Conservation (phyloP, 2,329 filamentous ascomycete genomes). For the Aaosphaeria arxii region DNA sequence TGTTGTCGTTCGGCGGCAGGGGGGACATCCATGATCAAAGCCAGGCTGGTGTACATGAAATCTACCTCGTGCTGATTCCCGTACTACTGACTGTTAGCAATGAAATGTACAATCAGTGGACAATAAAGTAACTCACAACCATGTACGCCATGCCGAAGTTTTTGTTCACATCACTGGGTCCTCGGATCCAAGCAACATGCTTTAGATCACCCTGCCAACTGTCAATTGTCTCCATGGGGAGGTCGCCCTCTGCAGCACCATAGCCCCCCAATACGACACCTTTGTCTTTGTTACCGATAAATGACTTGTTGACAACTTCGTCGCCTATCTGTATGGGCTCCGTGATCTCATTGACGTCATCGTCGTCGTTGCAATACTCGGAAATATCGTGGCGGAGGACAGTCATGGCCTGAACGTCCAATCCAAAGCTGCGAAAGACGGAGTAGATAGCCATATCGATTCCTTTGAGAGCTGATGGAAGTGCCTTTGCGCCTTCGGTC, state of each 20-base stretch:
- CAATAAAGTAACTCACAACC: background rate
- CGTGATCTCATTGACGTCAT: background rate
- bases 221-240: background rate
- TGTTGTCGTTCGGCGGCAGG: too few relatives aligned
- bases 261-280: background rate
- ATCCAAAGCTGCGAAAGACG: slow-evolving; percentile 12
- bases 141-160: background rate
- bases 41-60: background rate
- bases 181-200: background rate
- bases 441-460: slow-evolving; percentile 44
- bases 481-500: slow-evolving; percentile 7
- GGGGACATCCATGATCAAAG: background rate
- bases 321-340: background rate
- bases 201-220: background rate
- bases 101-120: background rate
- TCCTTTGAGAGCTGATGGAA: slow-evolving; percentile 46
- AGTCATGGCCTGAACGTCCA: background rate
- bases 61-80: background rate
- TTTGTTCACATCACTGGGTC: background rate
- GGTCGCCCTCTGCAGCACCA: background rate
- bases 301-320: background rate
- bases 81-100: slow-evolving; percentile 1
- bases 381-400: background rate
- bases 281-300: background rate
- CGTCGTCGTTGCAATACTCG: background rate